These are phyloP conservation scores for Parietaria judaica DNA, from an alignment of 306 rosid genomes.

Conservation along the genomic window DNA sequence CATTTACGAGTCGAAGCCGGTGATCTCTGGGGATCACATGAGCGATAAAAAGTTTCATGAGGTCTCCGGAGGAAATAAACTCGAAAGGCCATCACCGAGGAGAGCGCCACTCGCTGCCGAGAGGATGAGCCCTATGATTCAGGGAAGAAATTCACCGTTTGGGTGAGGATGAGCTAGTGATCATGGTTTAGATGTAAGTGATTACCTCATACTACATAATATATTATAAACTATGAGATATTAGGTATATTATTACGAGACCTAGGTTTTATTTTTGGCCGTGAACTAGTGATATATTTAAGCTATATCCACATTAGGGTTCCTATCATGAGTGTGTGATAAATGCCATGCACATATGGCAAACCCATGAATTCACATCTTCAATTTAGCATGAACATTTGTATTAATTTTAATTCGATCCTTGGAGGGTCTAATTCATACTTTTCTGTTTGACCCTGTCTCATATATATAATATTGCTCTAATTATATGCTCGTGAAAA, in stretches of 20 bases:
- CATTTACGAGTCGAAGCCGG: constrained; percentile 61
- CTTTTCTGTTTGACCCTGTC: not conserved
- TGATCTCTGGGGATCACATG: constrained; percentile 33
- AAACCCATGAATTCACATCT: constrained; percentile 28
- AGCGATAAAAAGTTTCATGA: constrained; percentile 36
- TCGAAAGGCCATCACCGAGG: constrained; percentile 79
- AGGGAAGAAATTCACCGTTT: constrained; percentile 63
- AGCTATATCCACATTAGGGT: constrained; percentile 21
- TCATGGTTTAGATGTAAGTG: constrained; percentile 26
- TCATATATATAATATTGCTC: too few relatives aligned
- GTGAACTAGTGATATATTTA: constrained; percentile 23
- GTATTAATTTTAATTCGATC: constrained; percentile 33
- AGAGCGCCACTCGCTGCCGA: constrained; percentile 41
- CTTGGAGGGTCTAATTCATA: constrained; percentile 12
- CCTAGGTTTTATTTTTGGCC: constrained; percentile 37
- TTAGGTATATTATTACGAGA: constrained; percentile 22
- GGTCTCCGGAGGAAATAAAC: constrained; percentile 46
- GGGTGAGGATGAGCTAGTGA: constrained; percentile 31
- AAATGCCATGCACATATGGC: constrained; percentile 59
- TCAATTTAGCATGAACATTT: constrained; percentile 27
- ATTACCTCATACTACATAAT: not conserved
- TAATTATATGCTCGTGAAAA: too few relatives aligned
- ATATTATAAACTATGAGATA: constrained; percentile 4
- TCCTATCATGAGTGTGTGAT: constrained; percentile 29
- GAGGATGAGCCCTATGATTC: constrained; percentile 70